Conservation (phyloP, 148 eudicot genomes). For the Linanthus parryae region DNA sequence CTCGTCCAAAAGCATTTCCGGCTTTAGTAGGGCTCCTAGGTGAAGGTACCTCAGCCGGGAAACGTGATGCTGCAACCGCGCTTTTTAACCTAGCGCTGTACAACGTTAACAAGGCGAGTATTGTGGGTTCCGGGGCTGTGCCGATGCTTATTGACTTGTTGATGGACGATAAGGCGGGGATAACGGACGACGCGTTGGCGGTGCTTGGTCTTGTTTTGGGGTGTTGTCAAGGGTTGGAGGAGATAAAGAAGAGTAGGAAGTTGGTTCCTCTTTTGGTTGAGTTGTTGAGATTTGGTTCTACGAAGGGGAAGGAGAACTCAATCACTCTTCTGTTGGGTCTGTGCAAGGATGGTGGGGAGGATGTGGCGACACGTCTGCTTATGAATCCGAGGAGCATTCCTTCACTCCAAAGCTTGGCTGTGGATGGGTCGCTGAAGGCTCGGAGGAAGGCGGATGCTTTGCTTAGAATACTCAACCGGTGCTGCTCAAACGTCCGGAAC, state of each 20-base stretch:
- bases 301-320: constrained; percentile 48
- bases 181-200: constrained; percentile 51
- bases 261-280: constrained; percentile 42
- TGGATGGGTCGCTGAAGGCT: constrained; percentile 42
- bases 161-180: constrained; percentile 56
- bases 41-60: constrained; percentile 43
- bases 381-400: constrained; percentile 46
- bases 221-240: constrained; percentile 41
- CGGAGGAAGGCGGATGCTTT: constrained; percentile 52
- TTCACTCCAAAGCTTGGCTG: constrained; percentile 39
- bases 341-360: constrained; percentile 47
- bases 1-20: constrained; percentile 30
- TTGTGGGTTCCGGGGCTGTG: constrained; percentile 36
- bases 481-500: constrained; percentile 30
- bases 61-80: constrained; percentile 54
- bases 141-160: constrained; percentile 44
- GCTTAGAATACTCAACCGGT: constrained; percentile 47
- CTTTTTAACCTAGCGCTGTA: constrained; percentile 42
- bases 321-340: constrained; percentile 43
- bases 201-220: constrained; percentile 42
- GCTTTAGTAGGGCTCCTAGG: constrained; percentile 34
- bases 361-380: constrained; percentile 38
- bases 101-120: constrained; percentile 20
- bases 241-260: constrained; percentile 30
- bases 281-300: constrained; percentile 41